Evolutionary conservation across 768 basidiomycete species (phyloP).

Genomic region (Sporobolomyces phaffii): DNA sequence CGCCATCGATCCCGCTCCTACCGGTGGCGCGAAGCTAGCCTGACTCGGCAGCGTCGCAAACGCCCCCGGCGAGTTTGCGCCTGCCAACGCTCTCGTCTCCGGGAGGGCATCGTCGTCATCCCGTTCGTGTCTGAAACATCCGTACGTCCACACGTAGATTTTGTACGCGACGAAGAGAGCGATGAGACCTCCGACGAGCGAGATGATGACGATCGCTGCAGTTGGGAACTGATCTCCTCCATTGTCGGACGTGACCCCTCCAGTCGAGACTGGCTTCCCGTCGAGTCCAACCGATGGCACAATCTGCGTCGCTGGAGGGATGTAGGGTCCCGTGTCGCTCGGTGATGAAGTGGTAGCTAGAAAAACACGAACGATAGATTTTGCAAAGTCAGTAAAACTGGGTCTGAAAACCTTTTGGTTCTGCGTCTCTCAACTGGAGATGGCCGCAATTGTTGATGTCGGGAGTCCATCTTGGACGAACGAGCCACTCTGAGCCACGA

Average conservation of each 20-base stretch:
- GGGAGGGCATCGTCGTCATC: neutral
- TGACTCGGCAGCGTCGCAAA: slow-evolving; percentile 28
- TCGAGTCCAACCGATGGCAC: slow-evolving; percentile 28
- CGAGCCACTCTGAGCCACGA: too few species aligned
- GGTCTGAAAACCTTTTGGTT: too few species aligned
- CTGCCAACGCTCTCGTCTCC: neutral
- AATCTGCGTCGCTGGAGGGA: slow-evolving; percentile 21
- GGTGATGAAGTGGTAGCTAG: neutral
- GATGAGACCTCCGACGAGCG: slow-evolving; percentile 25
- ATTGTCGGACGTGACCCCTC: neutral
- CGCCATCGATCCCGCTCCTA: slow-evolving; percentile 21
- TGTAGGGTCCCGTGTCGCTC: slow-evolving; percentile 11
- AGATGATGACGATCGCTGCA: slow-evolving; percentile 31
- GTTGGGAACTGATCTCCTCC: slow-evolving; percentile 27
- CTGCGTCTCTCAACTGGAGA: too few species aligned
- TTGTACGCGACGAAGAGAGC: slow-evolving; percentile 25
- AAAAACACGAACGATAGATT: neutral
- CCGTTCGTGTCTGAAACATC: neutral
- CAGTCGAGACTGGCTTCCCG: slow-evolving; percentile 6
- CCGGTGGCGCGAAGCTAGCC: slow-evolving; percentile 12
- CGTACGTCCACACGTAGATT: slow-evolving; percentile 23
- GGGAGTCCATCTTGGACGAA: too few species aligned
- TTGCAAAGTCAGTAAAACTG: too few species aligned
- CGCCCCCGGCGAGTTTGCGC: neutral
- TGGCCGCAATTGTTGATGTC: too few species aligned